phyloP scores from a whole-genome alignment of 1,284 basidiomycete species.

The Ganoderma sinense region DNA sequence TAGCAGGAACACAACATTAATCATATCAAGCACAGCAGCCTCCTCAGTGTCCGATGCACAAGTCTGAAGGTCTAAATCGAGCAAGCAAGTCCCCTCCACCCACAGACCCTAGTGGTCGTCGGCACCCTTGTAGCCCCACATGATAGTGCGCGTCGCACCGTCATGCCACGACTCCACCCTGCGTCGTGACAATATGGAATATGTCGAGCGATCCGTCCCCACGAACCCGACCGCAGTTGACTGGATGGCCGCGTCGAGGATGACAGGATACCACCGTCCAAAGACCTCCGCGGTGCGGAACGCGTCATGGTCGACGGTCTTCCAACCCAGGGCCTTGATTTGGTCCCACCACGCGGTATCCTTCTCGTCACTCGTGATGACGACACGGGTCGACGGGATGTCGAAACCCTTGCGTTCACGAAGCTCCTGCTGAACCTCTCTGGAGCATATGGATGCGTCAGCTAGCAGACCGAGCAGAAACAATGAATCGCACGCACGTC shows the following conservation, averaged over 20 bases:
- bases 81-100: background rate
- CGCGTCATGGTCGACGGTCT: conserved; percentile 60
- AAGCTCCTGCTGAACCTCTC: conserved; percentile 67
- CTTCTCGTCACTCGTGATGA: conserved; percentile 78
- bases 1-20: conserved; percentile 13
- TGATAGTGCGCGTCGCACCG: conserved; percentile 57
- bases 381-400: conserved; percentile 57
- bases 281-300: conserved; percentile 56
- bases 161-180: conserved; percentile 71
- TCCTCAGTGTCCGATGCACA: conserved; percentile 6
- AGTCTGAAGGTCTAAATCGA: background rate
- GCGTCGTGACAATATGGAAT: conserved; percentile 68
- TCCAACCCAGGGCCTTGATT: conserved; percentile 67
- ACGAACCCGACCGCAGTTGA: conserved; percentile 71
- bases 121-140: conserved; percentile 58
- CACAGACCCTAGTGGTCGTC: conserved; percentile 39
- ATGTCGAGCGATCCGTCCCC: conserved; percentile 73
- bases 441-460: conserved; percentile 10
- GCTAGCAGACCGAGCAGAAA: background rate
- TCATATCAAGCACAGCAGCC: conserved; percentile 9
- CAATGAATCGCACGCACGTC: conserved; percentile 29
- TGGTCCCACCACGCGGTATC: conserved; percentile 72
- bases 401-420: conserved; percentile 55
- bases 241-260: conserved; percentile 77
- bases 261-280: conserved; percentile 68